Evolutionary conservation across 1,139 yeast species (phyloP), one percentile per base, ranked within the genome.

Genomic region (Magnusiomyces sp.): DNA sequence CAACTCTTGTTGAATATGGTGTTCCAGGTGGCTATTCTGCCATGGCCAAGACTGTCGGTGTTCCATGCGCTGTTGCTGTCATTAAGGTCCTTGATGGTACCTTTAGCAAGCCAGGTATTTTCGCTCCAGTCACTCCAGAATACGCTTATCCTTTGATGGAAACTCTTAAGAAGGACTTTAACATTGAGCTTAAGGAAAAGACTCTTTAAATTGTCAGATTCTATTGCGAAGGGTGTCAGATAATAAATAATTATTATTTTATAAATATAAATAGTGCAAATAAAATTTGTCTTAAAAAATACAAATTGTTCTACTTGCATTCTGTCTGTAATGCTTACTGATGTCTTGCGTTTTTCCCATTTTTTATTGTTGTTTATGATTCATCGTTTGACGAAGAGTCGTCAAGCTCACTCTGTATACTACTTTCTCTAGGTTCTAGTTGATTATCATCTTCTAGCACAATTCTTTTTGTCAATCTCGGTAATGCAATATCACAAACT

Each of bases 31-130:
- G 97, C 53, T 92, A 90, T 80, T 85, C 96, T 43, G 90, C 97
- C 47, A 92, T 92, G 98, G 98, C 98, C 60, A 90, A 92, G 69
- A 78, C 88, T 60, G 98, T 92, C 53, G 98, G 98, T 74, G 94
- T 89, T 59, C 98, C 98, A 59, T 92, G 96, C 72, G 97, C 97
- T 53, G 95, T 92, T 68, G 98, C 97, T 40, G 77, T 84, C 56
- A 81, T 81, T 73, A 85, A 86, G 71, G 86, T 92, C 58, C 77
- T 92, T 63, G 79, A 84, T 59, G 96, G 96, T 56, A 80, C 83
- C 56, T 83, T 88, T 65, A 74, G 76, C 63, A 76, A 75, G 56
- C 83, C 88, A 48, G 98, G 98, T 61, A 77, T 92, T 65, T 77
- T 83, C 61, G 97, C 97, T 51, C 98, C 98, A 65, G 86, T 87